Evolutionary conservation across 2,329 filamentous ascomycete species (phyloP), one percentile per base, ranked within the genome.

Genomic region (Harringtonia aguacate): DNA sequence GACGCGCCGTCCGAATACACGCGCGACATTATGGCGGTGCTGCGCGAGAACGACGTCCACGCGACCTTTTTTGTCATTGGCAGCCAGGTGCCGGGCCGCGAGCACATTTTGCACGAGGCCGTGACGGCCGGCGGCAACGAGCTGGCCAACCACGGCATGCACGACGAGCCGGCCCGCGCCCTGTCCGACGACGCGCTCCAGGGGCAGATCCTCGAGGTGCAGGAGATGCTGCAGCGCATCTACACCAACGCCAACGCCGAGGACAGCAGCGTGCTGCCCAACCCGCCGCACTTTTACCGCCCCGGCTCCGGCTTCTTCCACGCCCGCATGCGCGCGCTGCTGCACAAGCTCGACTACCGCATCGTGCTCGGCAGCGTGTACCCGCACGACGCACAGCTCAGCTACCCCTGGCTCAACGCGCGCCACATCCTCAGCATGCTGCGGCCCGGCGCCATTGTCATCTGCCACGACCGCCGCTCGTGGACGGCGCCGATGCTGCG

Each of bases 61-160:
- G 88, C 88, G 0, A 95, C 88, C 0, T 92, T 94, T 60, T 95
- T 95, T 61, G 72, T 94, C 28, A 94, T 95, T 53, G 88, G 88
- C 9, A 73, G 73, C 3, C 87, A 95, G 64, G 79, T 86, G 10
- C 52, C 67, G 0, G 75, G 72, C 2, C 55, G 68, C 24, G 71
- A 81, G 55, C 63, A 66, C 7, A 61, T 72, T 4, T 66, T 87
- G 28, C 62, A 69, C 36, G 66, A 74, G 33, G 65, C 84, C 2
- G 67, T 85, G n/a, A n/a, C n/a, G n/a, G 64, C 66, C 31, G 66
- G 63, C 39, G 80, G 79, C 20, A 76, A 84, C 59, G 84, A 88
- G 66, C 68, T 95, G 4, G 88, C 76, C 21, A 95, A 95, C 63
- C 88, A 95, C 62, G 88, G 84, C 10, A 89, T 92, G 86, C 75